Base-by-base conservation (phyloP, 345 rosid genomes). In the Alliaria petiolata region DNA sequence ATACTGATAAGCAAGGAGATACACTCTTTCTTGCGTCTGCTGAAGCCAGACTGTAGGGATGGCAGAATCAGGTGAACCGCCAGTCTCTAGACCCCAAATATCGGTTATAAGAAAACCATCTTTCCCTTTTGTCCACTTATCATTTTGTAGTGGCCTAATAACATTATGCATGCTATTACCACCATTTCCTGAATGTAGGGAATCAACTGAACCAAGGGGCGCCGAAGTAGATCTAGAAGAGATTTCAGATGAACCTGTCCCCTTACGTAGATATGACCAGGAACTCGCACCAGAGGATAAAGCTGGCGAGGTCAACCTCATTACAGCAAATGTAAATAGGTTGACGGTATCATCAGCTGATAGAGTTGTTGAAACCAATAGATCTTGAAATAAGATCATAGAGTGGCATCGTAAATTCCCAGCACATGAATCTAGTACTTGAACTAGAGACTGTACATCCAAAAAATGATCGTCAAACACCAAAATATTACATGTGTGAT, bases 291-390 rank as follows among this genome's bases (percentile, higher is more conserved):
- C 89, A 59, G 89, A 52, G 43, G 91, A 90, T 67, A 88, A 50
- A 35, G 87, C 97, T 46, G 56, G 84, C 3, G 92, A 86, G 6
- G 84, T 85, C 83, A 95, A 71, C 79, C 96, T 86, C 79, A 80
- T 76, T 57, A 86, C 85, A 54, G 98, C 82, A 78, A 86, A 95
- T 16, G 89, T 79, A 78, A 88, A 95, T 70, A 95, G 66, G 76
- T 83, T 85, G 74, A 88, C 74, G 8, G 98, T 85, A 76, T 92
- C 98, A 80, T 90, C 98, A 64, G 95, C 87, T 72, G 89, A 80
- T 65, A 95, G 92, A 17, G 95, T 92, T 28, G 98, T 85, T n/a
- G 98, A 89, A 72, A 95, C 98, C 58, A 95, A 83, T 47, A 95
- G 80, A 82, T 95, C 95, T 60, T 90, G 95, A 77, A 87, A 90